Evolutionary conservation across 306 rosid genomes (phyloP).

Genomic region (Calophaca sinica): DNA sequence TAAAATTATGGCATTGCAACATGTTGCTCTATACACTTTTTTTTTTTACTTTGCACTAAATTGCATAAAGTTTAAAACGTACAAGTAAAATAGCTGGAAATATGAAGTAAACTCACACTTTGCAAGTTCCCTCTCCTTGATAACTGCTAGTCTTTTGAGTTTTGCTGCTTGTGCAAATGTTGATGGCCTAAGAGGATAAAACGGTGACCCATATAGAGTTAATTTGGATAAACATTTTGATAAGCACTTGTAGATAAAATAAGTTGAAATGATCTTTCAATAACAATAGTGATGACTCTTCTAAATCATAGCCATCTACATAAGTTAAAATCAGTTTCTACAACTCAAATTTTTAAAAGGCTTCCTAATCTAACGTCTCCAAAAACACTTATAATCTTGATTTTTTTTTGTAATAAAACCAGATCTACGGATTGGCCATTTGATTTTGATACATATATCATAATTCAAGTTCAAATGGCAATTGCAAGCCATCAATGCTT

Average conservation of each 20-base stretch:
- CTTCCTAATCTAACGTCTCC: neutral
- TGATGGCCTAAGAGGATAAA: conserved; percentile 64
- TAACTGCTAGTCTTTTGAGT: conserved; percentile 72
- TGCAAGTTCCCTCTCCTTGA: conserved; percentile 82
- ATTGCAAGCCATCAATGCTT: no score
- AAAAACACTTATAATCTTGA: no score
- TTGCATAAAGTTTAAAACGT: neutral
- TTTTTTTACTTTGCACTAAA: no score
- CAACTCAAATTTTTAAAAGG: neutral
- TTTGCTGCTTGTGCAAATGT: conserved; percentile 91
- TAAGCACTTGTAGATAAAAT: neutral
- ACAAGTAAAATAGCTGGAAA: neutral
- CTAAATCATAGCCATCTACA: neutral
- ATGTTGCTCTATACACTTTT: neutral
- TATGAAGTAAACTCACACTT: conserved; percentile 63
- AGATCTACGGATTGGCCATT: no score
- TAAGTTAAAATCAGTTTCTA: neutral
- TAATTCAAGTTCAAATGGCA: no score
- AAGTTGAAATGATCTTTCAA: no score
- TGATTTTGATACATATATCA: no score
- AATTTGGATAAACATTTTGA: neutral
- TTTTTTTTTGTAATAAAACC: no score
- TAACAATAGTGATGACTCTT: neutral
- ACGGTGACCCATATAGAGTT: neutral
- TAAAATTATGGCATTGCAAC: neutral